These are phyloP conservation scores for Cystobasidiopsis lactophilus DNA, from an alignment of 768 basidiomycete genomes.

Conservation along the genomic window DNA sequence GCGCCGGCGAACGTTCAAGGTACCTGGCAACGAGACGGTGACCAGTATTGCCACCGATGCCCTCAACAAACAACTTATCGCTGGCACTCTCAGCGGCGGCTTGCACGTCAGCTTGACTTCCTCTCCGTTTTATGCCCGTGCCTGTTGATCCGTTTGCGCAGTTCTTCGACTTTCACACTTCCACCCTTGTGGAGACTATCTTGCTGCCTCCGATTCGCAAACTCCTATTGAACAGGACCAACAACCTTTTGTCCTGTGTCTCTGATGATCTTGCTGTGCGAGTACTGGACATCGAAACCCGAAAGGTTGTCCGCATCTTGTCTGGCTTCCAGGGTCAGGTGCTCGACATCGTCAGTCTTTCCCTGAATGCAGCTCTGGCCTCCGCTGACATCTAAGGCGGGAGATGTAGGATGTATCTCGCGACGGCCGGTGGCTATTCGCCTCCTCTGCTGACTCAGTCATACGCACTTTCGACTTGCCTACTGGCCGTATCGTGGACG, in stretches of 20 bases:
- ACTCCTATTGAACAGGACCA: constrained; percentile 59
- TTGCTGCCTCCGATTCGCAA: constrained; percentile 45
- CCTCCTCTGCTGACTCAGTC: constrained; percentile 67
- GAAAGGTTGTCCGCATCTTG: constrained; percentile 68
- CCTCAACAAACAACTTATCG: constrained; percentile 58
- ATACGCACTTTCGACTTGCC: constrained; percentile 93
- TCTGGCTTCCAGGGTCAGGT: constrained; percentile 61
- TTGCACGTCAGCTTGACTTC: constrained; percentile 46
- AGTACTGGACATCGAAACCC: constrained; percentile 76
- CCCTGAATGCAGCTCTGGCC: no score
- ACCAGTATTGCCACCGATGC: constrained; percentile 71
- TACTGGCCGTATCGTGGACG: constrained; percentile 74
- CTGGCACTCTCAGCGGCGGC: constrained; percentile 68
- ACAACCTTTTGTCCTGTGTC: constrained; percentile 52
- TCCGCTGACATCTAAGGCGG: background rate
- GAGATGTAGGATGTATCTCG: constrained; percentile 61
- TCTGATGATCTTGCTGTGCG: constrained; percentile 76
- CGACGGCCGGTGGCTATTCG: constrained; percentile 81
- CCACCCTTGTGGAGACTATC: constrained; percentile 40
- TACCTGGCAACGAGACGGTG: constrained; percentile 29
- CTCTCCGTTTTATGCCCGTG: background rate
- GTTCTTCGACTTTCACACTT: constrained; percentile 93
- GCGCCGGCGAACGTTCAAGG: constrained; percentile 45
- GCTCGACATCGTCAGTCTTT: constrained; percentile 51
- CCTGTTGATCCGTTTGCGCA: constrained; percentile 24